Conservation (phyloP, 768 basidiomycete genomes). For the Termitomyces sp. region DNA sequence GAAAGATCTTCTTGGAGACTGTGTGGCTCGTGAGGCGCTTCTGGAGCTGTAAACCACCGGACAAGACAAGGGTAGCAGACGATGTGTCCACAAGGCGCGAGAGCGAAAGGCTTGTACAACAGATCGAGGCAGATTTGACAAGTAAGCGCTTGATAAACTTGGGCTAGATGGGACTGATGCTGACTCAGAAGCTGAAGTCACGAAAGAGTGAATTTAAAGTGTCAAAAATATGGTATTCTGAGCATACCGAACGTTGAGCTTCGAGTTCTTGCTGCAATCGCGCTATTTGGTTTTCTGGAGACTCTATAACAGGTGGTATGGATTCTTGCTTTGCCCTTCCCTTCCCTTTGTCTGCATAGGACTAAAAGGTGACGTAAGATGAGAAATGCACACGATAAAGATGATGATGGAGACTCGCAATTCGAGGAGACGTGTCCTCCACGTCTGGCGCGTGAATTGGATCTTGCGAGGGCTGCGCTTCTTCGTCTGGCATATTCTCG, state of each 20-base stretch:
- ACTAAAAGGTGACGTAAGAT: neutral
- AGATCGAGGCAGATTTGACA: slow-evolving; percentile 80
- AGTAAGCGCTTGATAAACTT: slow-evolving; percentile 57
- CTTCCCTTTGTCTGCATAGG: slow-evolving; percentile 35
- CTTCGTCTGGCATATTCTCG: neutral
- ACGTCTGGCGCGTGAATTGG: neutral
- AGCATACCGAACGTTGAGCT: slow-evolving; percentile 31
- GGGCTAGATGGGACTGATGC: slow-evolving; percentile 47
- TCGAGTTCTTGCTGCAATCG: slow-evolving; percentile 40
- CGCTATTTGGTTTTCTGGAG: slow-evolving; percentile 23
- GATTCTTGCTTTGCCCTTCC: slow-evolving; percentile 26
- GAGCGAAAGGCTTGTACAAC: slow-evolving; percentile 66
- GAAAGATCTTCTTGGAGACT: slow-evolving; percentile 28
- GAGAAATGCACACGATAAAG: neutral
- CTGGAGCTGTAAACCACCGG: slow-evolving; percentile 62
- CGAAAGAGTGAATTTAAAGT: neutral
- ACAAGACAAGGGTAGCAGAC: slow-evolving; percentile 69
- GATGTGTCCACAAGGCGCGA: slow-evolving; percentile 72
- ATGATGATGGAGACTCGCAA: slow-evolving; percentile 13
- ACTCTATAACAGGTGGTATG: slow-evolving; percentile 12
- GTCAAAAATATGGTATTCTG: neutral
- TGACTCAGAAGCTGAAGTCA: slow-evolving; percentile 37
- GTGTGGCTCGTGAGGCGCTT: slow-evolving; percentile 10
- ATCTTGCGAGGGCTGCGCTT: slow-evolving; percentile 1
- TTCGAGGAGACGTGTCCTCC: slow-evolving; percentile 8